A percentile compares a stretch with the other conserved stretches of the same genome.
Conservation (phyloP, 1,284 basidiomycete genomes). For the Ganoderma leucocontextum region DNA sequence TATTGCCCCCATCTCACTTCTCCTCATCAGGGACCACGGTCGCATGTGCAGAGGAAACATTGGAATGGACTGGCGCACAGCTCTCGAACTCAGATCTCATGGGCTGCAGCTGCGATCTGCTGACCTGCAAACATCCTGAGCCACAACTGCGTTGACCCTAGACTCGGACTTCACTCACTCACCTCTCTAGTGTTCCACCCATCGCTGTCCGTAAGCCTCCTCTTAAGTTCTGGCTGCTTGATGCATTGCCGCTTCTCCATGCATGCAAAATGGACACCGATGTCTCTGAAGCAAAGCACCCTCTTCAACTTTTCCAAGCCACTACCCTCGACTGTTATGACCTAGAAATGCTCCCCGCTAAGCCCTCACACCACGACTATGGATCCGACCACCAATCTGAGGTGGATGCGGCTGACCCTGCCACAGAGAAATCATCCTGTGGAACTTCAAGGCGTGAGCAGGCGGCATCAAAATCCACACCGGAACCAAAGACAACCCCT, state of each 20-base stretch:
- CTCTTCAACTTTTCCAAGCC: conserved; percentile 14
- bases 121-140: background rate
- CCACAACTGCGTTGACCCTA: conserved; percentile 6
- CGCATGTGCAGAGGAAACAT: no score
- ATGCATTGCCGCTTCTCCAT: background rate
- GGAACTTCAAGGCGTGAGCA: background rate
- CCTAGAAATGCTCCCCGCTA: background rate
- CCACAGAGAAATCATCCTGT: background rate
- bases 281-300: conserved; percentile 12
- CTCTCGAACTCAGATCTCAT: background rate
- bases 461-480: background rate
- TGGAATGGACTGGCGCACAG: no score
- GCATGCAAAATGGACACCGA: conserved; percentile 21
- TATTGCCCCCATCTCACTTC: background rate
- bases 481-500: background rate
- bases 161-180: no score
- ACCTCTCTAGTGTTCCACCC: background rate
- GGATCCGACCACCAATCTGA: background rate
- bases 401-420: background rate
- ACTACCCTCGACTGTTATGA: background rate
- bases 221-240: no score
- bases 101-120: background rate
- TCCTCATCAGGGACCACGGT: background rate
- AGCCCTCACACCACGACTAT: background rate
- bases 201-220: background rate